phyloP scores from a whole-genome alignment of 2,329 filamentous ascomycete species.

The Boeremia exigua region DNA sequence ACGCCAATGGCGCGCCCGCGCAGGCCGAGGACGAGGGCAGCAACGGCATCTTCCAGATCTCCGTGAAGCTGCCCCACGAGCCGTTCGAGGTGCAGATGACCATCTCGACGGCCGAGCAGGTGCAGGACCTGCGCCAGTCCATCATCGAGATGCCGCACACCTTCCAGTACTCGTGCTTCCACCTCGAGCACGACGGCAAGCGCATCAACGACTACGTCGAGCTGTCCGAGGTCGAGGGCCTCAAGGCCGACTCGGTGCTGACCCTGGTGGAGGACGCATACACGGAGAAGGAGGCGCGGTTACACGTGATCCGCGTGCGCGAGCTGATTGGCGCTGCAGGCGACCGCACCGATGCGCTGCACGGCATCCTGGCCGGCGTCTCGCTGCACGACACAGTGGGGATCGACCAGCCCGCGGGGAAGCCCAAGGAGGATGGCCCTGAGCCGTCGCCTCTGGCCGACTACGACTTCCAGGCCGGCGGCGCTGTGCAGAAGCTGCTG shows the following conservation, averaged over 20 bases:
- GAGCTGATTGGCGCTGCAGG: conserved; percentile 93
- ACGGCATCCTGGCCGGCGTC: conserved; percentile 82
- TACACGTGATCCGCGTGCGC: conserved; percentile 88
- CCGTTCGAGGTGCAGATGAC: conserved; percentile 83
- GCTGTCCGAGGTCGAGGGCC: conserved; percentile 83
- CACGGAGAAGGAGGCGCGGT: conserved; percentile 95
- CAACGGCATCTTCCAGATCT: conserved; percentile 68
- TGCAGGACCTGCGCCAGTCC: conserved; percentile 95
- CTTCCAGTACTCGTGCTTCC: conserved; percentile 98
- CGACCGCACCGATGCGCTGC: conserved; percentile 82
- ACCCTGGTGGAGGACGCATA: conserved; percentile 91
- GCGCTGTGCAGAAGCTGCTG: conserved; percentile 73
- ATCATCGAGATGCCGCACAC: conserved; percentile 92
- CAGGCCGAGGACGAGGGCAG: conserved; percentile 33
- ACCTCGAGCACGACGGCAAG: conserved; percentile 87
- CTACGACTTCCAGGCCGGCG: conserved; percentile 77
- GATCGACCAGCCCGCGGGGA: conserved; percentile 41
- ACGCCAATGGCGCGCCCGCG: conserved; percentile 28
- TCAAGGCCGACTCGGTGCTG: conserved; percentile 79
- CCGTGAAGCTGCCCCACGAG: conserved; percentile 80
- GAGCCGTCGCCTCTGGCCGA: conserved; percentile 59
- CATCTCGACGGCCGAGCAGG: conserved; percentile 91
- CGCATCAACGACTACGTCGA: conserved; percentile 95
- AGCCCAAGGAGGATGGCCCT: conserved; percentile 37
- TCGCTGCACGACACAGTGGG: conserved; percentile 86